Percentiles rank a stretch among this genome's conserved stretches.
phyloP scores from a whole-genome alignment of 1,139 yeast genomes.

The Tardiomyces digboiensis region DNA sequence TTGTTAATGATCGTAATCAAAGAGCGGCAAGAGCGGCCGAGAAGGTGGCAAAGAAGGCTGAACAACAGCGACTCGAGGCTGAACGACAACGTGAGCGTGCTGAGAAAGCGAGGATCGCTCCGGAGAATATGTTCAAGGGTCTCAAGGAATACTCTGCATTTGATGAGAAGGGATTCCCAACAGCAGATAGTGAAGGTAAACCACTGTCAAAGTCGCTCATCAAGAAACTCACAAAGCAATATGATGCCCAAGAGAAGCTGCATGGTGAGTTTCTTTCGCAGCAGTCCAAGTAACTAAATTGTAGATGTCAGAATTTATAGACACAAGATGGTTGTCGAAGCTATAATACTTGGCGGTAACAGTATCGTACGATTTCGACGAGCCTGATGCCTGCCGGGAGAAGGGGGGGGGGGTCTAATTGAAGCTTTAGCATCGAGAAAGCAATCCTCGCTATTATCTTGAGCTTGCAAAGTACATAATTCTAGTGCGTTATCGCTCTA shows the following conservation, averaged over 20 bases:
- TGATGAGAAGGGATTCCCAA: conserved; percentile 83
- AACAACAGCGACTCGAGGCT: conserved; percentile 27
- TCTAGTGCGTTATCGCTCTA: no score
- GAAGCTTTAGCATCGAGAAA: no score
- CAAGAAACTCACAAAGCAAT: conserved; percentile 72
- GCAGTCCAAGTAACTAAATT: no score
- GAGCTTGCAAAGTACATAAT: no score
- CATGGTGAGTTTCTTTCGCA: conserved; percentile 47
- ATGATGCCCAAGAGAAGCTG: conserved; percentile 73
- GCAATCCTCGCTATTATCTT: no score
- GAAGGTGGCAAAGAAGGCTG: conserved; percentile 35
- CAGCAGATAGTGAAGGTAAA: conserved; percentile 66
- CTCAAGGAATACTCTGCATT: conserved; percentile 52
- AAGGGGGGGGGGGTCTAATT: no score
- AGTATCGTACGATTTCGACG: no score
- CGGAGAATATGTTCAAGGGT: conserved; percentile 60
- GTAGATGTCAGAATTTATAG: no score
- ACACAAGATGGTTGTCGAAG: no score
- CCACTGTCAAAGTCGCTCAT: conserved; percentile 81
- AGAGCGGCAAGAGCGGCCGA: conserved; percentile 45
- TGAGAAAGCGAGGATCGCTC: conserved; percentile 62
- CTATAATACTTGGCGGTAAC: no score
- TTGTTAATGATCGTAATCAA: conserved; percentile 47
- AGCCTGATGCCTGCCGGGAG: no score
- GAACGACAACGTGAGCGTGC: conserved; percentile 56